phyloP scores from a whole-genome alignment of 257 asterid genomes.

The Paraleonurus japonicus region DNA sequence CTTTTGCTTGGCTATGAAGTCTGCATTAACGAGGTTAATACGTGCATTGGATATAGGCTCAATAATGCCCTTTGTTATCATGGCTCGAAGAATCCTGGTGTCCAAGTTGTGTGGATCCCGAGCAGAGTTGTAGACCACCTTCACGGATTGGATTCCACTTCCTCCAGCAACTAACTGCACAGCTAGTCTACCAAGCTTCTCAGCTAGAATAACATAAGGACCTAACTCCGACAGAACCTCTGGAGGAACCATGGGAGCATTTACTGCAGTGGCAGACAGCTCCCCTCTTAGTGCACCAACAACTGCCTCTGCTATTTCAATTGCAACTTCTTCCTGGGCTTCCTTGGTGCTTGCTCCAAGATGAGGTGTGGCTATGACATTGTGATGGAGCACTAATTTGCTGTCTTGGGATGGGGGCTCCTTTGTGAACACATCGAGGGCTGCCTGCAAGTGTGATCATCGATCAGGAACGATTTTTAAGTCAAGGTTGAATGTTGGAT shows the following conservation, averaged over 20 bases:
- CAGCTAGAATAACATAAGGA: slow-evolving; percentile 80
- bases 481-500: neutral
- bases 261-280: slow-evolving; percentile 92
- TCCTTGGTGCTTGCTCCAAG: slow-evolving; percentile 99
- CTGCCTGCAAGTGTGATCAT: slow-evolving; percentile 45
- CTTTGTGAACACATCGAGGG: slow-evolving; percentile 79
- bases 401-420: slow-evolving; percentile 78
- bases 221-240: slow-evolving; percentile 82
- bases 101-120: slow-evolving; percentile 81
- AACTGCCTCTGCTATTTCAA: slow-evolving; percentile 96
- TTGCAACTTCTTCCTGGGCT: slow-evolving; percentile 98
- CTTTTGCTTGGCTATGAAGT: slow-evolving; percentile 83
- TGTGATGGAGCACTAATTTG: slow-evolving; percentile 68
- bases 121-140: slow-evolving; percentile 65
- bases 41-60: slow-evolving; percentile 78
- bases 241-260: slow-evolving; percentile 96
- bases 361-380: slow-evolving; percentile 82
- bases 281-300: slow-evolving; percentile 89
- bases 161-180: slow-evolving; percentile 83
- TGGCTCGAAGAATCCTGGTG: slow-evolving; percentile 89
- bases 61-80: slow-evolving; percentile 87
- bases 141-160: slow-evolving; percentile 75
- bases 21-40: slow-evolving; percentile 87
- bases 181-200: slow-evolving; percentile 84
- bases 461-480: neutral